Evolutionary conservation across 2,329 filamentous ascomycete species (phyloP).

Genomic region (Madurella fahalii): DNA sequence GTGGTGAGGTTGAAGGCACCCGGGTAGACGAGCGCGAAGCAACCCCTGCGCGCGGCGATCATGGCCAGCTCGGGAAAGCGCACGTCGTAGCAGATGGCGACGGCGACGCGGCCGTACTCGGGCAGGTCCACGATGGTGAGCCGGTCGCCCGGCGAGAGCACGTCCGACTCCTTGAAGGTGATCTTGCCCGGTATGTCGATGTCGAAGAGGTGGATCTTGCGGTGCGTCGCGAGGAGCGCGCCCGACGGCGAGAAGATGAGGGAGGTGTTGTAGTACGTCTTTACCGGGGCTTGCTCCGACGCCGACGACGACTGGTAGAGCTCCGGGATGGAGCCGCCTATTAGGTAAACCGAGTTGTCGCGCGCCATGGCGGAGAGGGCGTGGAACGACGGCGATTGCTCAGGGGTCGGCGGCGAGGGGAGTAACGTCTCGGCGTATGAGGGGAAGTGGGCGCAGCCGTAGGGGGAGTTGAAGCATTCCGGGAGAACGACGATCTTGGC

Average conservation of each 20-base stretch:
- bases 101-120: constrained; percentile 78
- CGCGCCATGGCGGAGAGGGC: constrained; percentile 75
- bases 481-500: constrained; percentile 87
- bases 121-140: constrained; percentile 82
- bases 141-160: constrained; percentile 79
- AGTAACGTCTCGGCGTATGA: constrained; percentile 85
- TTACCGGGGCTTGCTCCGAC: constrained; percentile 33
- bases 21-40: constrained; percentile 85
- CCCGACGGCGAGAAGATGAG: constrained; percentile 78
- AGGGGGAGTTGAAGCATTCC: constrained; percentile 98
- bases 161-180: constrained; percentile 83
- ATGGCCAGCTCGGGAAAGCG: constrained; percentile 92
- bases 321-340: constrained; percentile 93
- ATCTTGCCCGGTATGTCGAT: constrained; percentile 97
- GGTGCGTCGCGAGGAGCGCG: constrained; percentile 76
- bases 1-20: constrained; percentile 97
- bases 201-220: constrained; percentile 95
- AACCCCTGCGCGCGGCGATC: constrained; percentile 80
- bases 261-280: constrained; percentile 85
- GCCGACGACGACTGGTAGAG: constrained; percentile 40
- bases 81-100: constrained; percentile 97
- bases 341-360: constrained; percentile 73
- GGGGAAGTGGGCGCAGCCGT: constrained; percentile 86
- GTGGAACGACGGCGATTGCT: constrained; percentile 78
- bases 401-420: constrained; percentile 66